Percentiles rank a stretch among this genome's conserved stretches.
Conservation (phyloP, 345 rosid species). For the Dipteronia dyeriana region DNA sequence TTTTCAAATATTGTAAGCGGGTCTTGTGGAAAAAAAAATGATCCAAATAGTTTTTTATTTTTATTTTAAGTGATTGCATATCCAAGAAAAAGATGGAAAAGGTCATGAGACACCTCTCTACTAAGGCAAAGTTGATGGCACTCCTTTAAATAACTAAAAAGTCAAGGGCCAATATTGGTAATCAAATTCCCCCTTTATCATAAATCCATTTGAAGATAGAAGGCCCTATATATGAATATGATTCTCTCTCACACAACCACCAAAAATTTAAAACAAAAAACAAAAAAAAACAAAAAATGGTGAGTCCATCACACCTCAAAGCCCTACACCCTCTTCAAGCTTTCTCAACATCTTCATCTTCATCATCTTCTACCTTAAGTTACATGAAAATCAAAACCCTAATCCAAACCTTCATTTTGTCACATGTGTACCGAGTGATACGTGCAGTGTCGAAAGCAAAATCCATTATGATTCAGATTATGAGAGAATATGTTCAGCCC, state of each 20-base stretch:
- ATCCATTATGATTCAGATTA: slow-evolving; percentile 43
- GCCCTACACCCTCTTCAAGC: slow-evolving; percentile 30
- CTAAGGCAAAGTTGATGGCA: slow-evolving; percentile 41
- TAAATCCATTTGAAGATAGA: slow-evolving; percentile 24
- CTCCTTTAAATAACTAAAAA: slow-evolving; percentile 36
- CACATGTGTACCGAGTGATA: slow-evolving; percentile 53
- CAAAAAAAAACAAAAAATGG: slow-evolving; percentile 17
- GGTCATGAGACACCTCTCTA: slow-evolving; percentile 7
- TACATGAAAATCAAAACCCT: slow-evolving; percentile 61
- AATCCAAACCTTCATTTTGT: slow-evolving; percentile 54
- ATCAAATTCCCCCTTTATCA: slow-evolving; percentile 27
- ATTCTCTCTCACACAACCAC: background rate
- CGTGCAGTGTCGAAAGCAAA: slow-evolving; percentile 60
- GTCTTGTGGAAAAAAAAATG: slow-evolving; percentile 13
- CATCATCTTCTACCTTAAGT: slow-evolving; percentile 51
- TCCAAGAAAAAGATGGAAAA: slow-evolving; percentile 20
- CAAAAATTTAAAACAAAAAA: background rate
- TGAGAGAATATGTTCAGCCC: slow-evolving; percentile 47
- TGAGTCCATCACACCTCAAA: slow-evolving; percentile 28
- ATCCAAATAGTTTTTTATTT: background rate
- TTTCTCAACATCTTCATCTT: slow-evolving; percentile 39
- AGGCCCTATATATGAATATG: no score
- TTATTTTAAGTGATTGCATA: slow-evolving; percentile 23
- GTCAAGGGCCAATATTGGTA: slow-evolving; percentile 38
- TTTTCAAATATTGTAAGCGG: slow-evolving; percentile 37